These are phyloP conservation scores for Acacia acuminata DNA, from an alignment of 306 rosid species.

Conservation along the genomic window DNA sequence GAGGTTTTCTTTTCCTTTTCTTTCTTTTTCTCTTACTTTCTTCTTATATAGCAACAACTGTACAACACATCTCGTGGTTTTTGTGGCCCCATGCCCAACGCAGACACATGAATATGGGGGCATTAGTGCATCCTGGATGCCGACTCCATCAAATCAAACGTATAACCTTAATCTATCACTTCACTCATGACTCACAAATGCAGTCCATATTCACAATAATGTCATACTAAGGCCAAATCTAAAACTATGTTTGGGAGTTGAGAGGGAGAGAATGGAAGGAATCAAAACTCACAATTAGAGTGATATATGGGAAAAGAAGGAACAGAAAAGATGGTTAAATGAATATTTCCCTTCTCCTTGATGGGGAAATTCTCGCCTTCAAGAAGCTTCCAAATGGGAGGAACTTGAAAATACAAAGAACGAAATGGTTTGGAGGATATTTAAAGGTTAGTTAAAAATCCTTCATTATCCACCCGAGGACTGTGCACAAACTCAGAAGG, in stretches of 20 bases:
- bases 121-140: background rate
- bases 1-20: background rate
- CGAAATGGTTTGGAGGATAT: background rate
- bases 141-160: background rate
- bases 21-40: background rate
- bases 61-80: background rate
- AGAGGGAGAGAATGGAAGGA: background rate
- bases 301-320: background rate
- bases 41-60: background rate
- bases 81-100: background rate
- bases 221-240: background rate
- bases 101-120: background rate
- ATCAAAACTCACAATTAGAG: background rate
- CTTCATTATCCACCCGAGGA: background rate
- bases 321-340: background rate
- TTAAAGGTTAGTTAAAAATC: background rate
- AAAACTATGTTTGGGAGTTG: background rate
- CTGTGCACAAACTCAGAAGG: background rate
- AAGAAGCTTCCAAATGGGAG: background rate
- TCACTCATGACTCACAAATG: background rate
- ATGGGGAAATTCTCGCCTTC: background rate
- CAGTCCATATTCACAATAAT: background rate
- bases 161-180: background rate
- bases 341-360: background rate
- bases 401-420: background rate